Conservation (phyloP, 768 basidiomycete genomes). For the Leccinum obscurum region DNA sequence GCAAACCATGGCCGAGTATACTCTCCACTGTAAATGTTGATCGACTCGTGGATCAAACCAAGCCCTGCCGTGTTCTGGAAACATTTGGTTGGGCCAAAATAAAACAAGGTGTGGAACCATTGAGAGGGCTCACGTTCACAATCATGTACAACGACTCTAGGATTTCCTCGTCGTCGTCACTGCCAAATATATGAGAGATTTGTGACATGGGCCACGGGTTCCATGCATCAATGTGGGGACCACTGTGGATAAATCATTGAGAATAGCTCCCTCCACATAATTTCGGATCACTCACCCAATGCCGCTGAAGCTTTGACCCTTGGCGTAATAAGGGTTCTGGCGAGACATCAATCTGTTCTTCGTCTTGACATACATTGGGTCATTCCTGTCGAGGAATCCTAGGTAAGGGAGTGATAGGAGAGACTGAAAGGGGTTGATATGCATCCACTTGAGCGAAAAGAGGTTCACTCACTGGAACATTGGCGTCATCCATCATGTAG, state of each 20-base stretch:
- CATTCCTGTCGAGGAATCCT: slow-evolving; percentile 62
- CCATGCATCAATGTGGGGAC: slow-evolving; percentile 72
- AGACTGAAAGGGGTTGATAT: slow-evolving; percentile 43
- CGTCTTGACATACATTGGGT: slow-evolving; percentile 65
- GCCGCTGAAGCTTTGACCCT: slow-evolving; percentile 63
- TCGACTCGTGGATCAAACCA: slow-evolving; percentile 78
- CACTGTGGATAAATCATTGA: slow-evolving; percentile 39
- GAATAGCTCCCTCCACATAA: not conserved
- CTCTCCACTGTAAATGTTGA: slow-evolving; percentile 56
- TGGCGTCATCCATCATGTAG: slow-evolving; percentile 85
- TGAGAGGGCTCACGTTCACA: slow-evolving; percentile 54
- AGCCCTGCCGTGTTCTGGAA: slow-evolving; percentile 68
- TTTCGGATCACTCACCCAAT: slow-evolving; percentile 52
- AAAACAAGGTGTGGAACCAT: not conserved
- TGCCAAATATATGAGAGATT: slow-evolving; percentile 71
- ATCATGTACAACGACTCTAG: slow-evolving; percentile 59
- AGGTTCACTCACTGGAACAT: slow-evolving; percentile 62
- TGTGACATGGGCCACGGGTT: slow-evolving; percentile 87
- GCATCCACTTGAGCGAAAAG: not conserved
- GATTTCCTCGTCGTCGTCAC: slow-evolving; percentile 72
- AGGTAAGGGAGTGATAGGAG: slow-evolving; percentile 79
- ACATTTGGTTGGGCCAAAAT: slow-evolving; percentile 1
- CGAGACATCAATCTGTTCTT: slow-evolving; percentile 59
- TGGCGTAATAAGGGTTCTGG: slow-evolving; percentile 69
- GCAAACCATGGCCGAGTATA: slow-evolving; percentile 81